phyloP scores from a whole-genome alignment of 495 filamentous ascomycete species.

The Bombardia bombarda region DNA sequence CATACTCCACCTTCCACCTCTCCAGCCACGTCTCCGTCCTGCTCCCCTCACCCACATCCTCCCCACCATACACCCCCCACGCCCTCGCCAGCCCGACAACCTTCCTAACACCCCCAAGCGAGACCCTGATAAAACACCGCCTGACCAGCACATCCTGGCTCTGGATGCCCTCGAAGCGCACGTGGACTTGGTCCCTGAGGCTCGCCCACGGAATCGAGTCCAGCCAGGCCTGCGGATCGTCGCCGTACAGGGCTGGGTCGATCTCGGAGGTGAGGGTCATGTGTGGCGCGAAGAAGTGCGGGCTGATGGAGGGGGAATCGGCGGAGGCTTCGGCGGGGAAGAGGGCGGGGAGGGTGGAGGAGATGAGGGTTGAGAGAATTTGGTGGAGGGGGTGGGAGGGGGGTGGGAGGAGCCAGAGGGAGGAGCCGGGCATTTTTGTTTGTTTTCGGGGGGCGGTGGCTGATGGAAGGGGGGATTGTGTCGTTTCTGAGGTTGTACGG shows the following conservation, averaged over 20 bases:
- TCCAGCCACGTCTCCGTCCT: slow-evolving; percentile 20
- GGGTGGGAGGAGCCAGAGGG: slow-evolving; percentile 26
- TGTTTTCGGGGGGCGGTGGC: no score
- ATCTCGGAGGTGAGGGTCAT: slow-evolving; percentile 24
- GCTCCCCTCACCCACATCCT: neutral
- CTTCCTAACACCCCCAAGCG: slow-evolving; percentile 10
- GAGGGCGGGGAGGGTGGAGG: slow-evolving; percentile 11
- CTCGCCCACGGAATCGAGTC: slow-evolving; percentile 10
- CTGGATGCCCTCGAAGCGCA: slow-evolving; percentile 13
- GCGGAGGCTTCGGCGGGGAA: slow-evolving; percentile 15
- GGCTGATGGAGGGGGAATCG: slow-evolving; percentile 1
- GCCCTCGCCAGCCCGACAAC: slow-evolving; percentile 16
- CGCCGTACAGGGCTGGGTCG: slow-evolving; percentile 8
- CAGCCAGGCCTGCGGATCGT: slow-evolving; percentile 19
- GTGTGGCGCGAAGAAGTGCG: slow-evolving; percentile 20
- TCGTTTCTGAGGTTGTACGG: no score
- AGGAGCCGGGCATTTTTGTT: slow-evolving; percentile 18
- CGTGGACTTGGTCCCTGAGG: neutral
- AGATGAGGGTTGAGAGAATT: slow-evolving; percentile 17
- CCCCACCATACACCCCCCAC: slow-evolving; percentile 13
- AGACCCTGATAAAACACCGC: slow-evolving; percentile 20
- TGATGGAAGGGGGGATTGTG: no score
- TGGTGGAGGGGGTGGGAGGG: slow-evolving; percentile 14
- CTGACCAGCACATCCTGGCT: slow-evolving; percentile 19
- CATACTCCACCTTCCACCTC: slow-evolving; percentile 17